Percentiles rank a stretch among this genome's conserved stretches.
These are phyloP conservation scores for Tolypocladium inflatum DNA, from an alignment of 2,329 filamentous ascomycete species.

Conservation along the genomic window DNA sequence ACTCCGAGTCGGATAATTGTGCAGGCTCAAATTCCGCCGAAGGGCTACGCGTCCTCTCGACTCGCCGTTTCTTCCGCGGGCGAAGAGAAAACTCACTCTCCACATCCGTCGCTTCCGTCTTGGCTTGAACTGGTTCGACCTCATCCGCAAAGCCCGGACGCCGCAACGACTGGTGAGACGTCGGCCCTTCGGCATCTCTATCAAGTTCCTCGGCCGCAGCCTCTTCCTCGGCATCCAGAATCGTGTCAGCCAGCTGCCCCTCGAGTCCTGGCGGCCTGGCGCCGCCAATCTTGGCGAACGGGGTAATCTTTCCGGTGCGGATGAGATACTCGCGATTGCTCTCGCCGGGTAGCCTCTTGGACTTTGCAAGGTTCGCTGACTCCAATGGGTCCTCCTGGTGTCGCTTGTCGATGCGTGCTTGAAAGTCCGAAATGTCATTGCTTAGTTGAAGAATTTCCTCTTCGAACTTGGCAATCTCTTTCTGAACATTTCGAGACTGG, in stretches of 20 bases:
- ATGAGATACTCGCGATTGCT: constrained; percentile 83
- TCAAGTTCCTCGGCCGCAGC: constrained; percentile 33
- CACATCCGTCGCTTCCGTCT: constrained; percentile 15
- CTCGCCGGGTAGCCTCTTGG: constrained; percentile 64
- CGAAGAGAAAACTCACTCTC: constrained; percentile 49
- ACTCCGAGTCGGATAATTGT: constrained; percentile 19
- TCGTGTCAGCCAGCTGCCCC: constrained; percentile 64
- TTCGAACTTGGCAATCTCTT: constrained; percentile 58
- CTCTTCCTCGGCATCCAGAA: constrained; percentile 76
- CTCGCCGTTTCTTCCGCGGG: constrained; percentile 45
- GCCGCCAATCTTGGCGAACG: constrained; percentile 72
- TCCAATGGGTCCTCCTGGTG: constrained; percentile 43
- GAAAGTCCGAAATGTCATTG: constrained; percentile 71
- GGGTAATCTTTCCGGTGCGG: constrained; percentile 93
- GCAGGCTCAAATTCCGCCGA: constrained; percentile 37
- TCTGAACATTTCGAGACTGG: constrained; percentile 48
- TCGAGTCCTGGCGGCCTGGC: constrained; percentile 51
- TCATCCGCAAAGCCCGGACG: constrained; percentile 57
- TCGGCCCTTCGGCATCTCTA: constrained; percentile 34
- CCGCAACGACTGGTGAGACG: constrained; percentile 65
- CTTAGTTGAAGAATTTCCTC: constrained; percentile 54
- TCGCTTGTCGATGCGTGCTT: constrained; percentile 68
- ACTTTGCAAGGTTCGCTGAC: constrained; percentile 34
- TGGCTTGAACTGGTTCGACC: constrained; percentile 1
- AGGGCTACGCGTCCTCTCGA: constrained; percentile 25